These are phyloP conservation scores for Ustilago shanxiensis DNA, from an alignment of 1,284 basidiomycete genomes.

Conservation along the genomic window DNA sequence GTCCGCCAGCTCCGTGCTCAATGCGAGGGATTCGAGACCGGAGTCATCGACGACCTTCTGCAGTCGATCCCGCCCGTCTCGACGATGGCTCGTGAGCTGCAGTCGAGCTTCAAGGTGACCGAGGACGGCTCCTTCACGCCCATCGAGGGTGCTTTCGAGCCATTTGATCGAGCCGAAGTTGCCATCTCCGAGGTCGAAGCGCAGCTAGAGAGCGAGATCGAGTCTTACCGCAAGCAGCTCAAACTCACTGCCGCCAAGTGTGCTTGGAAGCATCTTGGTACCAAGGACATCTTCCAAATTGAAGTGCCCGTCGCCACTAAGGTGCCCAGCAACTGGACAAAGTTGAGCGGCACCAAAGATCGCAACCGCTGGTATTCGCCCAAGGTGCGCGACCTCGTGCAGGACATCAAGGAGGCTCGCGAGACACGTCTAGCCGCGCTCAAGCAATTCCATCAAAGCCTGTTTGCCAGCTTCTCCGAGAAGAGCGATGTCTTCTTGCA, in stretches of 20 bases:
- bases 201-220: slow-evolving; percentile 60
- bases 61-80: slow-evolving; percentile 60
- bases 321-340: slow-evolving; percentile 65
- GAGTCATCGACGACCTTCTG: slow-evolving; percentile 47
- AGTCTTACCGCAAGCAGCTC: slow-evolving; percentile 51
- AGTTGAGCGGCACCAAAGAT: slow-evolving; percentile 66
- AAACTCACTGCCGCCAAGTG: slow-evolving; percentile 51
- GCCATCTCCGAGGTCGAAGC: slow-evolving; percentile 56
- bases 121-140: slow-evolving; percentile 68
- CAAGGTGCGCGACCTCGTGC: slow-evolving; percentile 63
- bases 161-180: slow-evolving; percentile 59
- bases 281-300: slow-evolving; percentile 69
- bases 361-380: slow-evolving; percentile 68
- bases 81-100: slow-evolving; percentile 51
- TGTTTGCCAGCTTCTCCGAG: slow-evolving; percentile 84
- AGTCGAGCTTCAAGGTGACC: slow-evolving; percentile 53
- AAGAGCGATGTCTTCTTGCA: slow-evolving; percentile 73
- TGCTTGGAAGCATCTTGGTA: slow-evolving; percentile 68
- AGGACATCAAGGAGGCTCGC: slow-evolving; percentile 68
- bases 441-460: slow-evolving; percentile 61
- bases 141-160: slow-evolving; percentile 50
- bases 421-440: slow-evolving; percentile 67
- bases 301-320: slow-evolving; percentile 65
- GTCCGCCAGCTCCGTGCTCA: slow-evolving; percentile 28
- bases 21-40: slow-evolving; percentile 45